phyloP scores from a whole-genome alignment of 768 basidiomycete genomes.

The Gloeophyllum trabeum region DNA sequence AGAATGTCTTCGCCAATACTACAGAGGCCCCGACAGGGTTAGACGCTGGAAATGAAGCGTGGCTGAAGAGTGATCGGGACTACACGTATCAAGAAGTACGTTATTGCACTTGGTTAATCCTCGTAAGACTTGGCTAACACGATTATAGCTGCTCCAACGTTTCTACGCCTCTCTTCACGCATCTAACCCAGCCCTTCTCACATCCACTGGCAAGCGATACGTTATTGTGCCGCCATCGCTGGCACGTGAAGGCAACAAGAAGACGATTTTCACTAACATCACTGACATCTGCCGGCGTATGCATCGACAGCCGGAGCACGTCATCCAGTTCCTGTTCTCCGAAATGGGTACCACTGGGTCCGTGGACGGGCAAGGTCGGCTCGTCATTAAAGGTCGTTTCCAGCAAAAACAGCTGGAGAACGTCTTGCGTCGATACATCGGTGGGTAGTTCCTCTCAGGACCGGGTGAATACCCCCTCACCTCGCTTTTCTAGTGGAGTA shows the following conservation, averaged over 20 bases:
- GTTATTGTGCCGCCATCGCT: conserved; percentile 95
- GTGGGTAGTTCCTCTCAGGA: conserved; percentile 32
- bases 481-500: conserved; percentile 64
- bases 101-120: not conserved
- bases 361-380: conserved; percentile 81
- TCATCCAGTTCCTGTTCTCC: conserved; percentile 93
- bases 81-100: conserved; percentile 90
- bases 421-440: conserved; percentile 91
- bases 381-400: conserved; percentile 97
- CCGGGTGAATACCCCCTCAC: not conserved
- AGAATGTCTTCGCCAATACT: conserved; percentile 69
- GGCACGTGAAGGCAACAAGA: conserved; percentile 93
- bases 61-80: conserved; percentile 89
- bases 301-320: conserved; percentile 96
- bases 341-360: conserved; percentile 98
- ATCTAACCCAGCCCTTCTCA: conserved; percentile 85
- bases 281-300: conserved; percentile 97
- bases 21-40: conserved; percentile 42
- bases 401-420: conserved; percentile 98
- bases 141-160: conserved; percentile 70
- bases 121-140: not conserved
- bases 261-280: conserved; percentile 93
- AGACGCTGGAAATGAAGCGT: conserved; percentile 74
- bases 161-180: conserved; percentile 89
- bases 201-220: conserved; percentile 84